phyloP scores from a whole-genome alignment of 495 filamentous ascomycete genomes.

The Recurvomyces mirabilis region DNA sequence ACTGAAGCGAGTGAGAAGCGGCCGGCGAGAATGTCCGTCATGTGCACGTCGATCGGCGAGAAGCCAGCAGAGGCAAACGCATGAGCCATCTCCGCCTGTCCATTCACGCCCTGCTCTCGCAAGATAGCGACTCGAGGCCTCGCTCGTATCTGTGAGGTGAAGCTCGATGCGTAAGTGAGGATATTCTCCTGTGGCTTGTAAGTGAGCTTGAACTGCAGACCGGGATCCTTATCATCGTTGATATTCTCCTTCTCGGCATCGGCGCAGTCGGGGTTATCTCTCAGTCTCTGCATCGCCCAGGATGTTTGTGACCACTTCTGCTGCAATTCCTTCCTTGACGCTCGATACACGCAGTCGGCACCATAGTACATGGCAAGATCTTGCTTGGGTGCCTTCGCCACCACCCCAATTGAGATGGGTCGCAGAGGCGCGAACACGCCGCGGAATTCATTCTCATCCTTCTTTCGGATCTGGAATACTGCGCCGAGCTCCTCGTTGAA shows the following conservation, averaged over 20 bases:
- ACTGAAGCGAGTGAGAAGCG: conserved; percentile 67
- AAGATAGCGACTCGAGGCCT: conserved; percentile 86
- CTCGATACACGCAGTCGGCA: conserved; percentile 52
- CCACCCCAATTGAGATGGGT: conserved; percentile 57
- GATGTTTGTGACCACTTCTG: conserved; percentile 83
- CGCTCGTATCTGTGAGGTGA: conserved; percentile 58
- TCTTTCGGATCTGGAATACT: conserved; percentile 84
- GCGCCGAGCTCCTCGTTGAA: conserved; percentile 98
- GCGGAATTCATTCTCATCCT: conserved; percentile 73
- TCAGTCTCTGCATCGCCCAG: conserved; percentile 76
- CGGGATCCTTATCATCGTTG: conserved; percentile 64
- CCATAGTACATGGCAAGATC: conserved; percentile 64
- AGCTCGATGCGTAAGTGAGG: conserved; percentile 53
- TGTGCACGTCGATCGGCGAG: conserved; percentile 85
- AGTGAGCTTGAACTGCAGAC: conserved; percentile 72
- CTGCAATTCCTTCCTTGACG: conserved; percentile 63
- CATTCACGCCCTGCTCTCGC: conserved; percentile 89
- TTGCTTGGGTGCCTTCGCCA: conserved; percentile 63
- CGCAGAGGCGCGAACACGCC: conserved; percentile 59
- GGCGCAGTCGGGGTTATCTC: conserved; percentile 81
- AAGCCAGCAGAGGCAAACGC: conserved; percentile 90
- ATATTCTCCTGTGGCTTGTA: conserved; percentile 72
- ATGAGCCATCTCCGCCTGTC: conserved; percentile 93
- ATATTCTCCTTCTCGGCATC: conserved; percentile 75
- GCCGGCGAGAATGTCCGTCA: conserved; percentile 81